These are phyloP conservation scores for Xylariales sp. DNA, from an alignment of 2,329 filamentous ascomycete genomes.

Conservation along the genomic window DNA sequence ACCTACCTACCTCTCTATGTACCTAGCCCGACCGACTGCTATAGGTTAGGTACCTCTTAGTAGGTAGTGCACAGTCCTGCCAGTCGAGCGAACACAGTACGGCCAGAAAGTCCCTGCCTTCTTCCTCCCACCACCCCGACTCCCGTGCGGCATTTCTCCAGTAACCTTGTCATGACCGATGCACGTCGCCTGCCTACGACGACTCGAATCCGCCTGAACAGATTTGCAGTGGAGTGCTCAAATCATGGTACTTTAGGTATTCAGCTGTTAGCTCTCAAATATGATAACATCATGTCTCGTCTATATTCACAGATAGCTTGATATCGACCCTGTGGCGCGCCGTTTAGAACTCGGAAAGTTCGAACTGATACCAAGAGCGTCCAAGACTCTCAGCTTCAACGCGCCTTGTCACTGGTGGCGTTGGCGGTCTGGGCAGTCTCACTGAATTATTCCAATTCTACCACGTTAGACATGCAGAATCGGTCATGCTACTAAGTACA, in stretches of 20 bases:
- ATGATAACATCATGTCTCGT: too few species aligned
- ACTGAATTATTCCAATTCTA: slow-evolving; percentile 9
- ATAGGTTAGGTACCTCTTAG: too few species aligned
- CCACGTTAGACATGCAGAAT: slow-evolving; percentile 2
- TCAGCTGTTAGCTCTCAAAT: too few species aligned
- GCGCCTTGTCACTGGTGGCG: slow-evolving; percentile 5
- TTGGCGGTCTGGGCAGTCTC: slow-evolving; percentile 13
- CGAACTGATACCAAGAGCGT: not conserved
- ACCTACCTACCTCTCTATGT: slow-evolving; percentile 1
- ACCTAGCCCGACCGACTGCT: too few species aligned
- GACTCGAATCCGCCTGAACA: slow-evolving; percentile 5
- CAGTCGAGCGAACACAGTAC: slow-evolving; percentile 7
- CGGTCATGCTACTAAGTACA: not conserved
- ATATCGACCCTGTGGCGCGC: not conserved
- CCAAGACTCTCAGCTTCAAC: slow-evolving; percentile 19
- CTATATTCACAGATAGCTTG: not conserved
- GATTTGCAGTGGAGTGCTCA: not conserved
- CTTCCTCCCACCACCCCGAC: not conserved
- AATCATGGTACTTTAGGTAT: not conserved
- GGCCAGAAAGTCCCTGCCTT: not conserved
- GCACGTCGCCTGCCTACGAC: slow-evolving; percentile 2
- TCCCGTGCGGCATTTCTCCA: slow-evolving; percentile 31
- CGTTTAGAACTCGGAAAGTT: too few species aligned
- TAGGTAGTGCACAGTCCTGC: not conserved
- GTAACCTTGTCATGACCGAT: slow-evolving; percentile 17